A percentile compares a stretch with the other conserved stretches of the same genome.
Evolutionary conservation across 768 basidiomycete species (phyloP).

Genomic region (Leccinellum rugosiceps): DNA sequence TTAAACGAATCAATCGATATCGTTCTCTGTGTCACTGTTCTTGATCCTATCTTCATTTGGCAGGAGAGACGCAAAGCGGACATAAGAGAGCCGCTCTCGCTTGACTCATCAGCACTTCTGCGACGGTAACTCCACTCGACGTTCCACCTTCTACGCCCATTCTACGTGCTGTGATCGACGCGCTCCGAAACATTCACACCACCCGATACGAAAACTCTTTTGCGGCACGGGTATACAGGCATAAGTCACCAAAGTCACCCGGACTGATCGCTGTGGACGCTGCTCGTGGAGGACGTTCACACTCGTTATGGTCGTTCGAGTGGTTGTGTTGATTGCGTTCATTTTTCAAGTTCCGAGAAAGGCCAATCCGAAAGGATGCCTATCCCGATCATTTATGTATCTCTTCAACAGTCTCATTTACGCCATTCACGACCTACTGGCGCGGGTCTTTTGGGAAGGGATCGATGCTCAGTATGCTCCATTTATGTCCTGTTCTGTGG

Average conservation of each 20-base stretch:
- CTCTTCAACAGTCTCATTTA: conserved; percentile 57
- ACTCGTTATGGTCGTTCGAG: conserved; percentile 47
- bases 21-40: no score
- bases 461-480: conserved; percentile 56
- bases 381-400: conserved; percentile 62
- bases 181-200: conserved; percentile 52
- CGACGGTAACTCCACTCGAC: conserved; percentile 28
- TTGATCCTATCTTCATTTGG: neutral
- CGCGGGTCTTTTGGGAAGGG: conserved; percentile 71
- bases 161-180: conserved; percentile 42
- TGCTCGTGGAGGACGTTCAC: conserved; percentile 67
- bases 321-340: neutral
- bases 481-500: neutral
- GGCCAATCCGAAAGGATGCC: conserved; percentile 39
- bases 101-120: conserved; percentile 1
- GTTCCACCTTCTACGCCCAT: conserved; percentile 20
- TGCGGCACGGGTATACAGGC: conserved; percentile 57
- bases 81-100: neutral
- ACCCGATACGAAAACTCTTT: conserved; percentile 70
- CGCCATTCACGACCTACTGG: conserved; percentile 70
- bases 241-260: conserved; percentile 17
- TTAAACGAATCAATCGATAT: neutral
- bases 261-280: conserved; percentile 67
- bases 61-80: conserved; percentile 22
- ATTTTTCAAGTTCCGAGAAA: conserved; percentile 48